phyloP scores from a whole-genome alignment of 108 stramenopile species.

The Nitzschia palea region DNA sequence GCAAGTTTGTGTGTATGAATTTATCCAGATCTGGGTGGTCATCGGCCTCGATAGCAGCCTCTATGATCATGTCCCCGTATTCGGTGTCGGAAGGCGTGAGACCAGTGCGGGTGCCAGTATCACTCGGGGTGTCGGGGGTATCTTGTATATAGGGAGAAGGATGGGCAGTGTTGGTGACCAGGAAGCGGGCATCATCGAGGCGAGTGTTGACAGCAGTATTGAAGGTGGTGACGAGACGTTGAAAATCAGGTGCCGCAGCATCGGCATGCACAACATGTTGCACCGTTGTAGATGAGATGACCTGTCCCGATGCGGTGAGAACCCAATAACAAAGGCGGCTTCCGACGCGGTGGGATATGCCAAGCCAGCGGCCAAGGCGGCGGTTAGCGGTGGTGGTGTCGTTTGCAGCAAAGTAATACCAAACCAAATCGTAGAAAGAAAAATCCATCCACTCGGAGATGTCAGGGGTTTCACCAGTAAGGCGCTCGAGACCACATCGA shows the following conservation, averaged over 20 bases:
- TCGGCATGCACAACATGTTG: slow-evolving; percentile 33
- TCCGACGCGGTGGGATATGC: slow-evolving; percentile 37
- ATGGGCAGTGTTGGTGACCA: no score
- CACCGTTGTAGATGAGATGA: slow-evolving; percentile 29
- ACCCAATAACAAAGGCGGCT: slow-evolving; percentile 39
- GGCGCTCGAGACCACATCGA: slow-evolving; percentile 20
- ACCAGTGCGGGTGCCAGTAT: background rate
- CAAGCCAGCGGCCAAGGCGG: slow-evolving; percentile 45
- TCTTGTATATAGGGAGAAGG: no score
- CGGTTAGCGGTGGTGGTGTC: background rate
- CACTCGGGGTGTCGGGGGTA: no score
- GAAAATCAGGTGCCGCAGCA: background rate
- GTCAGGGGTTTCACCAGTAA: slow-evolving; percentile 42
- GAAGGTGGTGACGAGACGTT: no score
- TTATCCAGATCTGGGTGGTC: background rate
- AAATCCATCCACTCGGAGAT: slow-evolving; percentile 37
- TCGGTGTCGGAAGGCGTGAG: background rate
- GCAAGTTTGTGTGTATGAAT: background rate
- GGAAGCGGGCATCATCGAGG: no score
- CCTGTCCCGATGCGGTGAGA: slow-evolving; percentile 16
- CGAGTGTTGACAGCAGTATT: no score
- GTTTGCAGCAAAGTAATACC: slow-evolving; percentile 14
- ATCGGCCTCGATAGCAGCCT: background rate
- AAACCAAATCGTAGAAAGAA: slow-evolving; percentile 53
- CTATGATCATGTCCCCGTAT: background rate